Conservation (phyloP, 345 rosid genomes). For the Eucalyptus decipiens region DNA sequence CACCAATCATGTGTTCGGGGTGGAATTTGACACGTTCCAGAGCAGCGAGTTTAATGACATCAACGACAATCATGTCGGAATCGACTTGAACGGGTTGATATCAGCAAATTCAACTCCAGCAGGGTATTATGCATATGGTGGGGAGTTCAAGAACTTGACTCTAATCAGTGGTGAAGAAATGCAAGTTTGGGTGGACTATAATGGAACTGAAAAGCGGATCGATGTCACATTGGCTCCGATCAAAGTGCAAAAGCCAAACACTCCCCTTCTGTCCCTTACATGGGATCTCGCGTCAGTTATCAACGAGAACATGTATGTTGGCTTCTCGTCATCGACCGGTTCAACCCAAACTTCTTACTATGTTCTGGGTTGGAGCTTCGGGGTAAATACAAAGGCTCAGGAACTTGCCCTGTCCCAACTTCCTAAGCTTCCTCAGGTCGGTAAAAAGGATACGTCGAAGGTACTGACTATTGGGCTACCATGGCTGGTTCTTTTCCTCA, state of each 20-base stretch:
- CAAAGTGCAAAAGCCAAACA: conserved; percentile 19
- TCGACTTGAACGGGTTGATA: conserved; percentile 28
- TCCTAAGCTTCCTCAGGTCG: no score
- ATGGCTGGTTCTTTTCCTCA: no score
- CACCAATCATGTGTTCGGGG: conserved; percentile 32
- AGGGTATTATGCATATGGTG: conserved; percentile 1
- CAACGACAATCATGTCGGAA: conserved; percentile 38
- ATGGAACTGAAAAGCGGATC: conserved; percentile 4
- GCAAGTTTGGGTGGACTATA: conserved; percentile 53
- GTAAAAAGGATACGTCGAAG: no score
- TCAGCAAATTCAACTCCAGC: conserved; percentile 21
- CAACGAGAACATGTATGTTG: conserved; percentile 32
- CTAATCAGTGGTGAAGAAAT: conserved; percentile 11
- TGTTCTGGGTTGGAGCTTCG: no score
- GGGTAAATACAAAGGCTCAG: no score
- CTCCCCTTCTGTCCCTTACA: conserved; percentile 23
- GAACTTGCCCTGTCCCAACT: no score
- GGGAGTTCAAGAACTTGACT: conserved; percentile 6
- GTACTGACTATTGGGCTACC: no score
- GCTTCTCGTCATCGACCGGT: conserved; percentile 38
- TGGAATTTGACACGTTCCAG: conserved; percentile 34
- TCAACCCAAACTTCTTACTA: no score
- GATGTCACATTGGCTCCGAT: conserved; percentile 40
- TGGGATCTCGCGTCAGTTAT: conserved; percentile 26
- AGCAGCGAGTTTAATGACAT: conserved; percentile 20